Base-by-base conservation (phyloP, 768 basidiomycete genomes). In the Macrocybe gigantea region DNA sequence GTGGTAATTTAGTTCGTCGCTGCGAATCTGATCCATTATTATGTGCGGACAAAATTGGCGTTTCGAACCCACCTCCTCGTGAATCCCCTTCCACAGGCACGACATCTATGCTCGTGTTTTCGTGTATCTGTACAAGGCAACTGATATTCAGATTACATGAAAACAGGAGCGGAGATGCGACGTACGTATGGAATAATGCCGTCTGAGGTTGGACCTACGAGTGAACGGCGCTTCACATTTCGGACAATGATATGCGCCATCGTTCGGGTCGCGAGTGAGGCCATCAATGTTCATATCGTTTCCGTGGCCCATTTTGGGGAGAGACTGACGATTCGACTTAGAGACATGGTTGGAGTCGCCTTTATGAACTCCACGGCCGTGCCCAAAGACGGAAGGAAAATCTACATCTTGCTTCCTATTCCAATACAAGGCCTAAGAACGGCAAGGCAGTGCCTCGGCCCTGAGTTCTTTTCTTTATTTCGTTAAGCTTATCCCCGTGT, bases 171-270 rank as follows among this genome's bases (percentile, higher is more conserved):
- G 7, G 6, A 39, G 34, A 8, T 3, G 31, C 12, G 10, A 53
- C 64, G 54, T 54, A 68, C 66, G 64, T 48, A 68, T 66, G 43
- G 64, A 61, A 47, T 61, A 68, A 49, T 68, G 66, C 40, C 64
- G 55, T 41, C 64, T 58, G 37, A 68, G 57, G 52, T 68, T 68
- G 15, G 66, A 68, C 48, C 66, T 53, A 44, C 66, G 58, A 8
- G 66, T 68, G 49, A 68, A 68, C 32, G 66, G 66, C 30, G 62
- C 63, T 43, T 65, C 58, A 54, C 66, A 68, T 42, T 57, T 62
- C 2, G 64, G 66, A 42, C 66, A 68, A 36, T 66, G 66, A 54
- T 68, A 68, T 5, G 64, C 61, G 5, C 64, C 62, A 40, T 66
- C 64, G 13, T 59, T 63, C 43, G 58, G 54, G 51, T 66, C 63